Evolutionary conservation across 345 rosid genomes (phyloP).

Genomic region (Angophora floribunda): DNA sequence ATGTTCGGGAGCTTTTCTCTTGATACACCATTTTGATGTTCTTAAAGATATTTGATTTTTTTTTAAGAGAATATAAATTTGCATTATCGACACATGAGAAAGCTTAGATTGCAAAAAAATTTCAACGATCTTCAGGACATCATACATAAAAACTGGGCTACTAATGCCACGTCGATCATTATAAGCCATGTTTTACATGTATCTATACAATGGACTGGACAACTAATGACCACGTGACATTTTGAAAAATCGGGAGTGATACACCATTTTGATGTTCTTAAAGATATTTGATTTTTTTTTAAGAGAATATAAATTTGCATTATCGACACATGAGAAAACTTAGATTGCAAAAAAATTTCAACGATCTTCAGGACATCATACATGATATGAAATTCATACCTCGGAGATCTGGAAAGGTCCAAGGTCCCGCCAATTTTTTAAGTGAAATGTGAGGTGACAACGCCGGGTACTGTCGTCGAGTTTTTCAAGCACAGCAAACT

Average conservation of each 20-base stretch:
- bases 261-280: background rate
- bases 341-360: background rate
- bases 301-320: background rate
- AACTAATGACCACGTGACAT: background rate
- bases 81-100: background rate
- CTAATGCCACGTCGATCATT: background rate
- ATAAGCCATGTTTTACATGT: background rate
- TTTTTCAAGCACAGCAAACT: background rate
- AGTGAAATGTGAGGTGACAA: background rate
- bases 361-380: background rate
- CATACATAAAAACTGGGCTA: background rate
- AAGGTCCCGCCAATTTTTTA: background rate
- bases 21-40: background rate
- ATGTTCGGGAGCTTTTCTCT: background rate
- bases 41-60: background rate
- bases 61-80: background rate
- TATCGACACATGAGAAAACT: background rate
- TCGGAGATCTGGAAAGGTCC: background rate
- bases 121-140: background rate
- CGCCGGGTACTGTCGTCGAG: background rate
- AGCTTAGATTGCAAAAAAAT: background rate
- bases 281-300: background rate
- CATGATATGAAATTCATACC: background rate
- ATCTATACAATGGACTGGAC: background rate
- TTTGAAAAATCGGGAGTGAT: background rate